Evolutionary conservation across 2,329 filamentous ascomycete species (phyloP).

Genomic region (Pestalotiopsis fici): DNA sequence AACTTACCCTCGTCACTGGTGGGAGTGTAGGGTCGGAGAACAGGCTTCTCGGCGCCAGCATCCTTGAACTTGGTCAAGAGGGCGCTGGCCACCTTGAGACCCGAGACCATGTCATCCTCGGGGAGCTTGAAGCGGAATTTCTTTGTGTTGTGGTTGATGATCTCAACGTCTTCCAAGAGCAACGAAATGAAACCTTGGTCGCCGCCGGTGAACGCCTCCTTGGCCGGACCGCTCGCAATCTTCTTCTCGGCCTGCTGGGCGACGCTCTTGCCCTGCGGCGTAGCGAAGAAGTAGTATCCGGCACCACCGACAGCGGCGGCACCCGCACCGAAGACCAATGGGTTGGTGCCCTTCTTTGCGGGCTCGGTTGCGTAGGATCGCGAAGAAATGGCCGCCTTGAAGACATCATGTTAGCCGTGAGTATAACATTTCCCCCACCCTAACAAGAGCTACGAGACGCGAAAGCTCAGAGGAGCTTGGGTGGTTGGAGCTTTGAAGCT

Average conservation of each 20-base stretch:
- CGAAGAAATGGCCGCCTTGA: constrained; percentile 25
- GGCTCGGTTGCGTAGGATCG: constrained; percentile 68
- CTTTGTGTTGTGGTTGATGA: constrained; percentile 94
- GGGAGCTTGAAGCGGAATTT: constrained; percentile 85
- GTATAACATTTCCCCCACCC: too few relatives aligned
- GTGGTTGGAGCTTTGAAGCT: constrained; percentile 11
- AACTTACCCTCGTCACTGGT: constrained; percentile 76
- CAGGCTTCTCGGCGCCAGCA: constrained; percentile 79
- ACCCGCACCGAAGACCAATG: constrained; percentile 61
- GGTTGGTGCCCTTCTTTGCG: constrained; percentile 57
- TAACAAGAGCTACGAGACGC: too few relatives aligned
- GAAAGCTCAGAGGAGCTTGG: not conserved
- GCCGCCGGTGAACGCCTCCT: constrained; percentile 71
- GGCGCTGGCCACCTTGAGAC: constrained; percentile 80
- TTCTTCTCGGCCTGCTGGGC: constrained; percentile 60
- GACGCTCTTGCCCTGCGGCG: constrained; percentile 42
- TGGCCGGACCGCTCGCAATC: constrained; percentile 40
- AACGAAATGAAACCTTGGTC: constrained; percentile 88
- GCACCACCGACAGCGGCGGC: constrained; percentile 60
- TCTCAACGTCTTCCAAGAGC: constrained; percentile 75
- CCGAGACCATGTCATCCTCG: constrained; percentile 81
- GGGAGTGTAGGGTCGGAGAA: constrained; percentile 91
- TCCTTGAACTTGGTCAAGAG: constrained; percentile 91
- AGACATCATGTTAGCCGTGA: constrained; percentile 13
- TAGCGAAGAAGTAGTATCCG: constrained; percentile 57